Conservation (phyloP, 306 rosid species). For the Dryas drummondii region DNA sequence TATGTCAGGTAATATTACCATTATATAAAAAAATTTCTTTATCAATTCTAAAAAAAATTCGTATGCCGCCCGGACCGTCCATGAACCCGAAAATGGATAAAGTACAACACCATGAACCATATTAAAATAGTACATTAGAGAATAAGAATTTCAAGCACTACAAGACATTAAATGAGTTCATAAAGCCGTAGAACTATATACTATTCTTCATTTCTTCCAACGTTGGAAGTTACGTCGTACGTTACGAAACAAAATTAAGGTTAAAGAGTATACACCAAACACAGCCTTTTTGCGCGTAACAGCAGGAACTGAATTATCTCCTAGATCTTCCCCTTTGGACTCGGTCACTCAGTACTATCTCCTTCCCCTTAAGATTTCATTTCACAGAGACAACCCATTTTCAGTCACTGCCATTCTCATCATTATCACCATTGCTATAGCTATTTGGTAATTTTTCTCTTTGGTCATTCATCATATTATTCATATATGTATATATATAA, state of each 20-base stretch:
- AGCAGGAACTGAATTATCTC: conserved; percentile 57
- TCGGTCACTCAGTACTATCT: conserved; percentile 36
- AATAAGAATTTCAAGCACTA: conserved; percentile 6
- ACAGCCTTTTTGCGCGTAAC: conserved; percentile 38
- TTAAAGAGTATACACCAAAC: conserved; percentile 31
- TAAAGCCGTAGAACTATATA: neutral
- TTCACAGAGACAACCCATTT: conserved; percentile 3
- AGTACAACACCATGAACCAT: too few relatives aligned
- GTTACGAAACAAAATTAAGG: neutral
- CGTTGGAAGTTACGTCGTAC: conserved; percentile 8
- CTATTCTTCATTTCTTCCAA: neutral
- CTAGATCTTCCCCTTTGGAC: conserved; percentile 68
- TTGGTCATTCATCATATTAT: neutral
- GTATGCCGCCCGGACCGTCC: neutral
- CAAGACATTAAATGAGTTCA: neutral
- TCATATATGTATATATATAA: neutral
- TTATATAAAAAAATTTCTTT: too few relatives aligned
- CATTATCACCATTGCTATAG: conserved; percentile 1
- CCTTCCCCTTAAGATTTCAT: neutral
- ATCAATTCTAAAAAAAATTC: neutral
- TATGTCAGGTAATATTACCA: too few relatives aligned
- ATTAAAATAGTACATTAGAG: neutral
- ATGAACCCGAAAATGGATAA: too few relatives aligned
- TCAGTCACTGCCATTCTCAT: conserved; percentile 20
- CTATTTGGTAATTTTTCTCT: neutral